Percentiles rank a stretch among this genome's conserved stretches.
phyloP scores from a whole-genome alignment of 2,329 filamentous ascomycete genomes.

The Penicillium sp. region DNA sequence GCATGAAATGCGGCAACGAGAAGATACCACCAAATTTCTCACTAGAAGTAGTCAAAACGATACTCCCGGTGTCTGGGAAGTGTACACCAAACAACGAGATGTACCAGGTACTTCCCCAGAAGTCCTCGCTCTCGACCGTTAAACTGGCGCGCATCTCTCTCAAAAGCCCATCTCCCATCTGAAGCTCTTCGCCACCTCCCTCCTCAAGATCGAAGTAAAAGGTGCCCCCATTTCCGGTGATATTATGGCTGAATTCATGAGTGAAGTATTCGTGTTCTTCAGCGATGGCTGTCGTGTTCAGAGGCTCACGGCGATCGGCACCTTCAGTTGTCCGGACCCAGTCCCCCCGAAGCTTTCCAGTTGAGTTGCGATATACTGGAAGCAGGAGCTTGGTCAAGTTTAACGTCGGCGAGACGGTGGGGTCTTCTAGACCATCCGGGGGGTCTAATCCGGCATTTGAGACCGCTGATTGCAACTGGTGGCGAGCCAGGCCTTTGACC shows the following conservation, averaged over 20 bases:
- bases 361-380: constrained; percentile 74
- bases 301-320: constrained; percentile 48
- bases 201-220: constrained; percentile 69
- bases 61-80: constrained; percentile 75
- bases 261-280: constrained; percentile 67
- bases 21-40: constrained; percentile 94
- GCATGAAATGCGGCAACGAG: constrained; percentile 77
- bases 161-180: constrained; percentile 53
- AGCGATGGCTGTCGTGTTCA: constrained; percentile 65
- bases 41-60: constrained; percentile 84
- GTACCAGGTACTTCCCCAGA: constrained; percentile 72
- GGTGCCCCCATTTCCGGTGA: constrained; percentile 70
- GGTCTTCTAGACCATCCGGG: constrained; percentile 30
- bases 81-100: constrained; percentile 81
- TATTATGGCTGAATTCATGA: constrained; percentile 71
- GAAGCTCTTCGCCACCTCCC: constrained; percentile 40
- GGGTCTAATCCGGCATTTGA: constrained; percentile 33
- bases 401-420: constrained; percentile 27
- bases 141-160: constrained; percentile 70
- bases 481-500: constrained; percentile 65
- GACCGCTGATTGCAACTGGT: constrained; percentile 49
- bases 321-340: constrained; percentile 65
- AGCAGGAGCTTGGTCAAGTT: constrained; percentile 45
- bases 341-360: constrained; percentile 72
- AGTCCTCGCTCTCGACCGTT: constrained; percentile 69